Percentiles rank a stretch among this genome's conserved stretches.
These are phyloP conservation scores for Petrea volubilis DNA, from an alignment of 257 asterid species.

Conservation along the genomic window DNA sequence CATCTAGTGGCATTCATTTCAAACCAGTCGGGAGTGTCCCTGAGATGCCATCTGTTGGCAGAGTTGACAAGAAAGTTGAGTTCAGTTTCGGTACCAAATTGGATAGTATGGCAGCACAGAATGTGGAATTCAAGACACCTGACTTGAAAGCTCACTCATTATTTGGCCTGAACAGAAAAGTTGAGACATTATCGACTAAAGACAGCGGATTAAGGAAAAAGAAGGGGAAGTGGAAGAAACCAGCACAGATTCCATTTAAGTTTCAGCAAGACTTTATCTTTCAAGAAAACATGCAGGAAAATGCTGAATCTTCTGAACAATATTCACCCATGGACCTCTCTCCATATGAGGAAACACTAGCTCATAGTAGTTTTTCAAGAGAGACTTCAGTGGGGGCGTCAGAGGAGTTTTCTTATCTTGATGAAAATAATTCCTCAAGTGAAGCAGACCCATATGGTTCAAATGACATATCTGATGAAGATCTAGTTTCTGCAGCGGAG, in stretches of 20 bases:
- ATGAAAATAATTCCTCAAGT: conserved; percentile 46
- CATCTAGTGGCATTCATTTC: conserved; percentile 37
- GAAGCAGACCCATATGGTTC: conserved; percentile 41
- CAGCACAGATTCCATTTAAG: conserved; percentile 38
- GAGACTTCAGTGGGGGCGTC: conserved; percentile 75
- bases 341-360: conserved; percentile 69
- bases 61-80: conserved; percentile 52
- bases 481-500: conserved; percentile 50
- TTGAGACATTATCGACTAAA: conserved; percentile 55
- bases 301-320: conserved; percentile 54
- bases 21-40: conserved; percentile 34
- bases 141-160: conserved; percentile 44
- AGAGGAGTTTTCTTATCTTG: conserved; percentile 52
- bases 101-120: conserved; percentile 38
- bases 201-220: conserved; percentile 68
- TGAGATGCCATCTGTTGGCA: conserved; percentile 37
- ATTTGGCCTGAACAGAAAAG: conserved; percentile 53
- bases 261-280: conserved; percentile 47
- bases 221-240: conserved; percentile 66
- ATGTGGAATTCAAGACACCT: conserved; percentile 64
- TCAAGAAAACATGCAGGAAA: conserved; percentile 44
- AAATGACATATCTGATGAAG: conserved; percentile 49
- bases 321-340: conserved; percentile 97
- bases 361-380: conserved; percentile 46
- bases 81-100: conserved; percentile 53